A percentile compares a stretch with the other conserved stretches of the same genome.
These are phyloP conservation scores for Sordariomycetes sp. DNA, from an alignment of 2,329 filamentous ascomycete species.

Conservation along the genomic window DNA sequence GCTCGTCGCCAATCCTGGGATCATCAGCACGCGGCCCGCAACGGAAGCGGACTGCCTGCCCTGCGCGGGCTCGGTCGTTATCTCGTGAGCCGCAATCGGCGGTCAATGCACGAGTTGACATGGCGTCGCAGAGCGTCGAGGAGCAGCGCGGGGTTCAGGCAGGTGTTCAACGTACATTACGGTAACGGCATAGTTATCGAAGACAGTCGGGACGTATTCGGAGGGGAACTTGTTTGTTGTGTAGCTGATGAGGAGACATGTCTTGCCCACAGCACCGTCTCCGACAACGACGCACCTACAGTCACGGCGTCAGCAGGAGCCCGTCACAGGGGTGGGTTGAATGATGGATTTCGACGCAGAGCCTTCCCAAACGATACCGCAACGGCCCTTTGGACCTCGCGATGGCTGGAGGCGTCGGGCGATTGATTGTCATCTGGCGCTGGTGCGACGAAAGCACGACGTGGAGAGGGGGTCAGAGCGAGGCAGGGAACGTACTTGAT, in stretches of 20 bases:
- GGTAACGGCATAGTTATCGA: slow-evolving; percentile 99
- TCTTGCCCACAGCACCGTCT: slow-evolving; percentile 99
- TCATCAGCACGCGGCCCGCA: neutral
- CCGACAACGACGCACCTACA: slow-evolving; percentile 93
- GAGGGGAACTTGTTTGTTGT: slow-evolving; percentile 99
- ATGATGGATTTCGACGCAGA: neutral
- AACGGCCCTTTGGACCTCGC: too few species aligned
- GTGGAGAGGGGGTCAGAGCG: slow-evolving; percentile 5
- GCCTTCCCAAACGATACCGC: too few species aligned
- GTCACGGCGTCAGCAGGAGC: too few species aligned
- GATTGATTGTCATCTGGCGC: neutral
- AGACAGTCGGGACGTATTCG: slow-evolving; percentile 98
- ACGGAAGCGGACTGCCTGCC: neutral
- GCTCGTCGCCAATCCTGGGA: slow-evolving; percentile 92
- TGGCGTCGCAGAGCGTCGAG: neutral
- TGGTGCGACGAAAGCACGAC: slow-evolving; percentile 5
- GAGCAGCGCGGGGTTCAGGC: neutral
- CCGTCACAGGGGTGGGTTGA: too few species aligned
- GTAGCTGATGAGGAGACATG: slow-evolving; percentile 97
- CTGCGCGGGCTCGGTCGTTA: neutral
- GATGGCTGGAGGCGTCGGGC: neutral
- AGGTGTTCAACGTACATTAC: slow-evolving; percentile 62
- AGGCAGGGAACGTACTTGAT: slow-evolving; percentile 44
- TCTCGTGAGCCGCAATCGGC: neutral
- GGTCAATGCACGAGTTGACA: neutral